These are phyloP conservation scores for Hirschfeldia incana DNA, from an alignment of 345 rosid species.

Conservation along the genomic window DNA sequence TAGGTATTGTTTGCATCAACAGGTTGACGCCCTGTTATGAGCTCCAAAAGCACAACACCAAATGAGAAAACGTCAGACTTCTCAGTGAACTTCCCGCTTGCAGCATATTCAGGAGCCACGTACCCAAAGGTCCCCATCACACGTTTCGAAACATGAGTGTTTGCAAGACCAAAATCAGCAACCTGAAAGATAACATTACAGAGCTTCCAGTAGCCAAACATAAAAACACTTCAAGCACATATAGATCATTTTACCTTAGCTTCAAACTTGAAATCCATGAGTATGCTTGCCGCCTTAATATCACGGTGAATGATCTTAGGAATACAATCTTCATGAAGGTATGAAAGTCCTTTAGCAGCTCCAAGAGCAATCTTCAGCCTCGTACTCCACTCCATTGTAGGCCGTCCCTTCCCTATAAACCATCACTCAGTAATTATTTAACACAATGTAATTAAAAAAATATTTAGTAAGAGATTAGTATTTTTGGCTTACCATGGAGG, in stretches of 20 bases:
- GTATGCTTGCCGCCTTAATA: slow-evolving; percentile 86
- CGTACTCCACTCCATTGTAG: slow-evolving; percentile 74
- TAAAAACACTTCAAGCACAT: neutral
- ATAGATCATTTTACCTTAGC: slow-evolving; percentile 30
- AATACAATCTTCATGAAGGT: slow-evolving; percentile 81
- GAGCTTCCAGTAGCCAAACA: slow-evolving; percentile 4
- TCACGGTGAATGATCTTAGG: slow-evolving; percentile 84
- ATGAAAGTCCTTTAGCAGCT: slow-evolving; percentile 66
- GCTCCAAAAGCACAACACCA: slow-evolving; percentile 82
- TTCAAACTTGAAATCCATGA: slow-evolving; percentile 80
- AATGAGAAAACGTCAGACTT: slow-evolving; percentile 92
- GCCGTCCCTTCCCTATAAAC: slow-evolving; percentile 72
- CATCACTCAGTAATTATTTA: slow-evolving; percentile 29
- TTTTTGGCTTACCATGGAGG: slow-evolving; percentile 52
- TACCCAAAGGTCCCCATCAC: slow-evolving; percentile 91
- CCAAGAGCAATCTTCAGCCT: slow-evolving; percentile 82
- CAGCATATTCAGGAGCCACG: slow-evolving; percentile 88
- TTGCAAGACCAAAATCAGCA: slow-evolving; percentile 92
- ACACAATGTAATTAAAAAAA: neutral
- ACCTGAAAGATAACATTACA: slow-evolving; percentile 14
- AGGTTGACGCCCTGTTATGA: slow-evolving; percentile 74
- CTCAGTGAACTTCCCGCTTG: slow-evolving; percentile 80
- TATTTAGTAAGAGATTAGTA: neutral
- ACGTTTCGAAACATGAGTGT: slow-evolving; percentile 91
- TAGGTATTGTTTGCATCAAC: slow-evolving; percentile 57